Conservation (phyloP, 192 early-diverging fungal species). For the Podila minutissima region DNA sequence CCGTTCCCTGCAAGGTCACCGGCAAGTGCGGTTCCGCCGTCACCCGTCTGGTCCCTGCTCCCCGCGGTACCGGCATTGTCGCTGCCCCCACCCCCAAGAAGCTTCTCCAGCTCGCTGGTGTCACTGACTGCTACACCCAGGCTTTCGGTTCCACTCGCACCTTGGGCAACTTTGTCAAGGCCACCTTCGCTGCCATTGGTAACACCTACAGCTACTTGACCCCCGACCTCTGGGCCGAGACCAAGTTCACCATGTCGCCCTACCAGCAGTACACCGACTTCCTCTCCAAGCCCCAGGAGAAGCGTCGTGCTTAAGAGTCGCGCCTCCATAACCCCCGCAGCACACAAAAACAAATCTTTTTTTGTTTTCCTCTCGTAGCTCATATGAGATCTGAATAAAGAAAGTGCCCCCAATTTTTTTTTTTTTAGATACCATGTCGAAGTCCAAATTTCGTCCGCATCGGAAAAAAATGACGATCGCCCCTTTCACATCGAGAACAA, state of each 20-base stretch:
- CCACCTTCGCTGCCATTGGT: constrained; percentile 95
- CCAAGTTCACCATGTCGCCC: constrained; percentile 82
- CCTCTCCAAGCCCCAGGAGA: constrained; percentile 65
- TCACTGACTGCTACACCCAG: constrained; percentile 97
- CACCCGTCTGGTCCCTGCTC: constrained; percentile 95
- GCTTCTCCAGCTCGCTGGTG: constrained; percentile 96
- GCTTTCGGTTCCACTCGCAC: constrained; percentile 97
- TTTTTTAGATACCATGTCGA: background rate
- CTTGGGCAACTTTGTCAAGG: constrained; percentile 99
- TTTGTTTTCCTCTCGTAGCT: constrained; percentile 31
- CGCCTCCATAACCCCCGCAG: no score
- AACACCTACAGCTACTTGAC: constrained; percentile 98
- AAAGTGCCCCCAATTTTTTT: background rate
- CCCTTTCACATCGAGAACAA: no score
- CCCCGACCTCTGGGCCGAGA: constrained; percentile 96
- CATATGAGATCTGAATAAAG: constrained; percentile 11
- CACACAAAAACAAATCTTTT: constrained; percentile 16
- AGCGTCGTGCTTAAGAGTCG: constrained; percentile 46
- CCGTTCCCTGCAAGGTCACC: constrained; percentile 97
- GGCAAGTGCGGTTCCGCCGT: constrained; percentile 95
- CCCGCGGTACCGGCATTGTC: constrained; percentile 99
- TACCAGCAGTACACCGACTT: constrained; percentile 92
- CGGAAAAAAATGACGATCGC: background rate
- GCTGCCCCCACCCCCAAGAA: constrained; percentile 98
- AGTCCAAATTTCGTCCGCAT: background rate